Evolutionary conservation across 208 protist genomes (phyloP).

Genomic region (Polymyxa betae): DNA sequence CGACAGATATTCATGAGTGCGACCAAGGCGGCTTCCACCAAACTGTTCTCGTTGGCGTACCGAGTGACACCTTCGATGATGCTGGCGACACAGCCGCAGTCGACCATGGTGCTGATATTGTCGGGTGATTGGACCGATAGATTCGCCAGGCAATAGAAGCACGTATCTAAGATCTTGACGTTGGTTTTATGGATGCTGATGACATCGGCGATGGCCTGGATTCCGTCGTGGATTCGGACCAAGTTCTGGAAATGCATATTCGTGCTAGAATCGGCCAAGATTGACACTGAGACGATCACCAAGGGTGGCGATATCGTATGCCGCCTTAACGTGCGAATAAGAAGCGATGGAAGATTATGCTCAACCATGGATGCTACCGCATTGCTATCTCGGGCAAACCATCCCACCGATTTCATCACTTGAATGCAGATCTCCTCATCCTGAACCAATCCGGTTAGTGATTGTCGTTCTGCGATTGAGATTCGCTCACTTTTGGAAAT

Average conservation of each 20-base stretch:
- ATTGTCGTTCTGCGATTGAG: neutral
- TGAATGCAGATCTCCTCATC: neutral
- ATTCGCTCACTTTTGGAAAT: neutral
- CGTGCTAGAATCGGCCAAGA: conserved; percentile 22
- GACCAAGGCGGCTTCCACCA: conserved; percentile 24
- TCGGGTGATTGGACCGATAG: conserved; percentile 21
- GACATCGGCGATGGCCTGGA: neutral
- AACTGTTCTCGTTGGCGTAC: neutral
- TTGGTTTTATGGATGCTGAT: conserved; percentile 46
- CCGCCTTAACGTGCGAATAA: neutral
- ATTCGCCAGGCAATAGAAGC: conserved; percentile 16
- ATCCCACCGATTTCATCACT: neutral
- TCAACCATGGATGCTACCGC: conserved; percentile 38
- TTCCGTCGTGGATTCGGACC: conserved; percentile 41
- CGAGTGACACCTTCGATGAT: neutral
- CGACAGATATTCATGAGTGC: conserved; percentile 25
- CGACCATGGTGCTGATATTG: conserved; percentile 34
- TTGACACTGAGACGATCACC: neutral
- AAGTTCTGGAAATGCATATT: conserved; percentile 10
- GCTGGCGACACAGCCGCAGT: neutral
- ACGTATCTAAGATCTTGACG: neutral
- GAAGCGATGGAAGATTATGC: conserved; percentile 5
- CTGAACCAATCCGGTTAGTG: neutral
- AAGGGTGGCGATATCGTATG: neutral
- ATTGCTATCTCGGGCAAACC: neutral